phyloP scores from a whole-genome alignment of 164 flowering plant genomes.

The Taxillus chinensis region DNA sequence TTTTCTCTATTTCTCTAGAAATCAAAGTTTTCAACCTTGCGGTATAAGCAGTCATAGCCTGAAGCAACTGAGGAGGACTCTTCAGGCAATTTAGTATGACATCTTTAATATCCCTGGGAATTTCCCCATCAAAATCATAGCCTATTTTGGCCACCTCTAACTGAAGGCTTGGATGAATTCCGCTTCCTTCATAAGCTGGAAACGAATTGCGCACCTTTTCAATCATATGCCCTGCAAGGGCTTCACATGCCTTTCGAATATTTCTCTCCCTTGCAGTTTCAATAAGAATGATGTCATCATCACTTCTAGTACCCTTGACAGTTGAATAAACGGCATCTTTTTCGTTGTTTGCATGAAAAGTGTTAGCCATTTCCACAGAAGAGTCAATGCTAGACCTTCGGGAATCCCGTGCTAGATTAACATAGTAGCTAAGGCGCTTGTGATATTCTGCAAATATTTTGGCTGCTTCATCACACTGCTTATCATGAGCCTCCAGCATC shows the following conservation, averaged over 20 bases:
- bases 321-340: conserved; percentile 74
- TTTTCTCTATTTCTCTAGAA: conserved; percentile 72
- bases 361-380: conserved; percentile 40
- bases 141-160: conserved; percentile 68
- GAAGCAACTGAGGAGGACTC: conserved; percentile 75
- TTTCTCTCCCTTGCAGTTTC: conserved; percentile 78
- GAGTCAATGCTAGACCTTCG: conserved; percentile 44
- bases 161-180: conserved; percentile 69
- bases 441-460: conserved; percentile 93
- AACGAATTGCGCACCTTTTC: conserved; percentile 59
- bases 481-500: conserved; percentile 83
- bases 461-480: conserved; percentile 94
- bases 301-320: conserved; percentile 63
- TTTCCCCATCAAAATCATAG: conserved; percentile 79
- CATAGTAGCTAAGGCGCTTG: conserved; percentile 64
- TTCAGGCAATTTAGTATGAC: conserved; percentile 46
- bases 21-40: conserved; percentile 57
- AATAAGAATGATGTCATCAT: conserved; percentile 75
- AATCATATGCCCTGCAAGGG: conserved; percentile 57
- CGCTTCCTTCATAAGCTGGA: conserved; percentile 89
- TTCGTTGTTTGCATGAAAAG: conserved; percentile 35
- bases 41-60: conserved; percentile 71
- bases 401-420: conserved; percentile 82
- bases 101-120: conserved; percentile 69
- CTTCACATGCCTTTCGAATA: conserved; percentile 80